A percentile compares a stretch with the other conserved stretches of the same genome.
These are phyloP conservation scores for Mycogone perniciosa DNA, from an alignment of 2,329 filamentous ascomycete genomes.

Conservation along the genomic window DNA sequence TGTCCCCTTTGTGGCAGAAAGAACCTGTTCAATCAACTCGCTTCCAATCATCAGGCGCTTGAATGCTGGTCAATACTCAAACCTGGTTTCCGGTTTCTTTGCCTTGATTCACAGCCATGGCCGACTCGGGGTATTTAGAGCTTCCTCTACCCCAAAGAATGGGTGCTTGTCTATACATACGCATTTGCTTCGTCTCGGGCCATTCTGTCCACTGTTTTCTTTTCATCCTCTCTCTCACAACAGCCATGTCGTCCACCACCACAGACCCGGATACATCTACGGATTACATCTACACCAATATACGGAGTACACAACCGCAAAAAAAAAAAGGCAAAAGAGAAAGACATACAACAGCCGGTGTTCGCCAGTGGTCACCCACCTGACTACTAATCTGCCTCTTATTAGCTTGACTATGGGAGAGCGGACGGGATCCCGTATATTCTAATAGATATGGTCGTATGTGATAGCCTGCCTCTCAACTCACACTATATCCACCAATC, in stretches of 20 bases:
- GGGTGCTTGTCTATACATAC: no score
- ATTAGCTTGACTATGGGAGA: no score
- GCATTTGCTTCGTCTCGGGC: background rate
- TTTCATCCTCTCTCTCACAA: background rate
- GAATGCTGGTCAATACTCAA: background rate
- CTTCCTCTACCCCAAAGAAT: background rate
- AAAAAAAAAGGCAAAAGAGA: no score
- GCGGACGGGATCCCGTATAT: no score
- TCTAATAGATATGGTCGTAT: no score
- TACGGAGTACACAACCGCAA: no score
- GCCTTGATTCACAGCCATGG: background rate
- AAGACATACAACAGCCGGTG: no score
- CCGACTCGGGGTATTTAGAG: background rate
- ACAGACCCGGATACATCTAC: constrained; percentile 4
- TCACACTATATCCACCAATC: no score
- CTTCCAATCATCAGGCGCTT: background rate
- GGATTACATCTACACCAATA: no score
- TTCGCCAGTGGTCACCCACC: no score
- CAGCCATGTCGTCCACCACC: constrained; percentile 6
- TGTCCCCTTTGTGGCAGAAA: background rate
- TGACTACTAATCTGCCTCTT: no score
- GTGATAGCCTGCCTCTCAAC: no score
- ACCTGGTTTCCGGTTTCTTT: background rate
- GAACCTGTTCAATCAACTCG: background rate
- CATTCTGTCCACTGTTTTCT: background rate